phyloP scores from a whole-genome alignment of 2,329 filamentous ascomycete genomes.

The Monilinia fructigena region DNA sequence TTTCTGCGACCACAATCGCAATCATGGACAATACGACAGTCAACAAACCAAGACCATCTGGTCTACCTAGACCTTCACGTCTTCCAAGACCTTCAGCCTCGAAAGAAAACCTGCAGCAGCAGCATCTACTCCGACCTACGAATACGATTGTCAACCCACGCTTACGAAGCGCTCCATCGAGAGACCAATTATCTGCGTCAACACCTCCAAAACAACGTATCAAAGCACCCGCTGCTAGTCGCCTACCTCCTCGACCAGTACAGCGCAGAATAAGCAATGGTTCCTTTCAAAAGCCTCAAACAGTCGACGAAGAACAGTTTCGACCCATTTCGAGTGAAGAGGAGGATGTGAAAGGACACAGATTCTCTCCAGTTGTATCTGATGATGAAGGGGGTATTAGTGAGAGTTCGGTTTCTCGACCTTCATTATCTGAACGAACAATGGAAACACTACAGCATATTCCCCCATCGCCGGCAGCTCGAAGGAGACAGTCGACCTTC shows the following conservation, averaged over 20 bases:
- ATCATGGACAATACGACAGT: slow-evolving; percentile 36
- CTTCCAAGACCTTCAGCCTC: slow-evolving; percentile 52
- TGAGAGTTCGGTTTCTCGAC: slow-evolving; percentile 31
- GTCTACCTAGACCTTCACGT: slow-evolving; percentile 52
- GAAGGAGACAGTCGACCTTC: slow-evolving; percentile 67
- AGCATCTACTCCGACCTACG: slow-evolving; percentile 29
- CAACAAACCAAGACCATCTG: slow-evolving; percentile 32
- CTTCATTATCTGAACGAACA: slow-evolving; percentile 78
- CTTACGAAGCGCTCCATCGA: slow-evolving; percentile 35
- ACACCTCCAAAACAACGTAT: slow-evolving; percentile 20
- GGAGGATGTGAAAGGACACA: slow-evolving; percentile 23
- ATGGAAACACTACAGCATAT: slow-evolving; percentile 79
- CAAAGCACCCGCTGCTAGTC: slow-evolving; percentile 7
- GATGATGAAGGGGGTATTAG: slow-evolving; percentile 18
- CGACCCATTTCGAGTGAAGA: slow-evolving; percentile 21
- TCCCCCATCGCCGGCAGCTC: slow-evolving; percentile 72
- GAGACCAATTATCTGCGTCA: slow-evolving; percentile 28
- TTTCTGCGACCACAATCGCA: slow-evolving; percentile 13
- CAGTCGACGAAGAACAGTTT: neutral
- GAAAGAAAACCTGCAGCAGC: slow-evolving; percentile 47
- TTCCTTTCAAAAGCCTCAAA: slow-evolving; percentile 28
- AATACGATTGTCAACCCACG: slow-evolving; percentile 32
- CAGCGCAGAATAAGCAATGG: slow-evolving; percentile 31
- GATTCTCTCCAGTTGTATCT: slow-evolving; percentile 16
- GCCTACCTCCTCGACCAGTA: slow-evolving; percentile 17